Evolutionary conservation across 2,329 filamentous ascomycete genomes (phyloP).

Genomic region (Herpotrichia juniperi): DNA sequence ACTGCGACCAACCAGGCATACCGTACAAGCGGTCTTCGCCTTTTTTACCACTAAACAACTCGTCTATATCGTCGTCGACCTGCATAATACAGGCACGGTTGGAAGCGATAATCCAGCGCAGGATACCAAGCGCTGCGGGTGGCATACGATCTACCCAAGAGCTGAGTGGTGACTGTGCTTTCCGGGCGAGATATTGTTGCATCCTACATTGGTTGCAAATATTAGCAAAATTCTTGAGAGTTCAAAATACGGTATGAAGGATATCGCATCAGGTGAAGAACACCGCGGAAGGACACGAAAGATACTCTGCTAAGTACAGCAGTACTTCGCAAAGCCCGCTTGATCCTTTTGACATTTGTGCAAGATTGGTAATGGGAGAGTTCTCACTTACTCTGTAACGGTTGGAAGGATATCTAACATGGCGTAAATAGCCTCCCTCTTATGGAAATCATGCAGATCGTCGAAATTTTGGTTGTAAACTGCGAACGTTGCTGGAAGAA

Average conservation of each 20-base stretch:
- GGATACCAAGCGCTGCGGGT: conserved; percentile 68
- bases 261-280: too few relatives aligned
- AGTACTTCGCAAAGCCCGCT: too few relatives aligned
- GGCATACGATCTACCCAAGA: conserved; percentile 67
- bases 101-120: conserved; percentile 89
- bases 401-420: conserved; percentile 66
- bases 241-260: too few relatives aligned
- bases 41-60: conserved; percentile 28
- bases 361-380: too few relatives aligned
- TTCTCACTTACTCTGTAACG: too few relatives aligned
- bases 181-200: conserved; percentile 54
- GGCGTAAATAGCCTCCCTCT: conserved; percentile 57
- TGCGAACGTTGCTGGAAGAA: conserved; percentile 42
- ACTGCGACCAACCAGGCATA: conserved; percentile 75
- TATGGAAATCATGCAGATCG: conserved; percentile 52
- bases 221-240: too few relatives aligned
- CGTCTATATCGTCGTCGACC: conserved; percentile 57
- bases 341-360: too few relatives aligned
- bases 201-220: too few relatives aligned
- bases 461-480: conserved; percentile 66
- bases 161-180: conserved; percentile 47
- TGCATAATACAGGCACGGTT: conserved; percentile 87
- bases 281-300: too few relatives aligned
- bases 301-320: too few relatives aligned
- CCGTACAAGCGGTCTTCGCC: conserved; percentile 64